phyloP scores from a whole-genome alignment of 257 asterid genomes.

The Cordia subcordata region DNA sequence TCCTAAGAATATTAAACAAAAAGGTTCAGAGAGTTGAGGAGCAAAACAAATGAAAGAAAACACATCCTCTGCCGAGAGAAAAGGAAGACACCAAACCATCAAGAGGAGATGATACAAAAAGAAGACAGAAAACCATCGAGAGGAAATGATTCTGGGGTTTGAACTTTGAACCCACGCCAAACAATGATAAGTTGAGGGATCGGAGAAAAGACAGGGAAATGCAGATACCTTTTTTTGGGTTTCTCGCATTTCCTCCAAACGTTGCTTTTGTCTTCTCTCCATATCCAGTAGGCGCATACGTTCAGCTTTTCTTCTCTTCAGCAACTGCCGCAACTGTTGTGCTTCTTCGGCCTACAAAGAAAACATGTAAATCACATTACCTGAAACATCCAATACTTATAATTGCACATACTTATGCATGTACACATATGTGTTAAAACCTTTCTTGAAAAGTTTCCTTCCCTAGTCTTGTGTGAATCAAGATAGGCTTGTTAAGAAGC shows the following conservation, averaged over 20 bases:
- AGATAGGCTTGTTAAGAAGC: no score
- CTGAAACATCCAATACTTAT: no score
- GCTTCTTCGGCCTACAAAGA: conserved; percentile 85
- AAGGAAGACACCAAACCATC: neutral
- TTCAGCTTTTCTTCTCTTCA: conserved; percentile 75
- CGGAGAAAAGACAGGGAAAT: conserved; percentile 4
- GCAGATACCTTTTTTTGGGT: conserved; percentile 69
- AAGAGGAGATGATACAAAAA: neutral
- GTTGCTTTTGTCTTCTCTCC: conserved; percentile 91
- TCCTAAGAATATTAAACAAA: conserved; percentile 42
- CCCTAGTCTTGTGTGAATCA: no score
- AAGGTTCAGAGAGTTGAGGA: conserved; percentile 6
- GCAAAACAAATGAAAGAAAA: neutral
- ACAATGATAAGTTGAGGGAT: neutral
- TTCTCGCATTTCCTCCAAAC: conserved; percentile 79
- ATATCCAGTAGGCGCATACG: conserved; percentile 69
- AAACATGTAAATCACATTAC: conserved; percentile 5
- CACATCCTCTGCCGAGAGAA: neutral
- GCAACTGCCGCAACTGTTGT: conserved; percentile 39
- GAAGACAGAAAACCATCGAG: neutral
- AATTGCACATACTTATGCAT: no score
- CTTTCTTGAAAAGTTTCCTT: no score
- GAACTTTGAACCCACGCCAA: no score
- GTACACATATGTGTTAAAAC: no score
- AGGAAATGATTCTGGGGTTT: neutral